Evolutionary conservation across 768 basidiomycete species (phyloP).

Genomic region (Rhizopogon vulgaris): DNA sequence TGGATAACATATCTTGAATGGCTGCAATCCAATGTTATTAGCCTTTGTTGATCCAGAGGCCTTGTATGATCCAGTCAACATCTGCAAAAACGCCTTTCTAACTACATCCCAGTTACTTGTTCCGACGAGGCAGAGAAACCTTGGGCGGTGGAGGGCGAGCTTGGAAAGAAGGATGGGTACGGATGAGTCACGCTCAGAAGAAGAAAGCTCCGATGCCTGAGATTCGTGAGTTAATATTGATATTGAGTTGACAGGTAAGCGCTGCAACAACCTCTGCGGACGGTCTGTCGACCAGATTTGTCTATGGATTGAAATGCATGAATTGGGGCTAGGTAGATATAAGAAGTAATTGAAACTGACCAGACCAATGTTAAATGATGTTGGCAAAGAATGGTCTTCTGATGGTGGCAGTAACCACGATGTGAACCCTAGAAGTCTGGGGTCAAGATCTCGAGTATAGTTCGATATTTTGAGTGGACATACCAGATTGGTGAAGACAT

Average conservation of each 20-base stretch:
- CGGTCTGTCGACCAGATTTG: constrained; percentile 68
- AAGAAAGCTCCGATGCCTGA: constrained; percentile 52
- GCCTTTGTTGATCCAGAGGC: background rate
- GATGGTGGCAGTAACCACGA: constrained; percentile 41
- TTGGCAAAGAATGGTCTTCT: constrained; percentile 58
- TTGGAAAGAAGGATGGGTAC: constrained; percentile 59
- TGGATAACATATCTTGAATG: constrained; percentile 15
- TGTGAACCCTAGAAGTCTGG: constrained; percentile 46
- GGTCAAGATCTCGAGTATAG: background rate
- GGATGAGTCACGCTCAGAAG: constrained; percentile 41
- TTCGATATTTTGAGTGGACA: background rate
- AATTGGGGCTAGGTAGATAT: background rate
- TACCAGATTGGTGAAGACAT: constrained; percentile 64
- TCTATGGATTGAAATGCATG: constrained; percentile 34
- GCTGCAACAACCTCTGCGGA: constrained; percentile 46
- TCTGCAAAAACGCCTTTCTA: constrained; percentile 31
- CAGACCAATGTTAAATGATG: constrained; percentile 55
- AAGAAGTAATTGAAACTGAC: constrained; percentile 34
- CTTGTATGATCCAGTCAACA: constrained; percentile 9
- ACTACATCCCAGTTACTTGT: constrained; percentile 52
- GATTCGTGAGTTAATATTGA: background rate
- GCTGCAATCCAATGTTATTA: constrained; percentile 16
- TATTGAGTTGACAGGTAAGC: background rate
- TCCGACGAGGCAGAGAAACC: constrained; percentile 75
- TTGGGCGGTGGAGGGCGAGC: constrained; percentile 49